A percentile compares a stretch with the other conserved stretches of the same genome.
Evolutionary conservation across 306 rosid species (phyloP).

Genomic region (Gillenia trifoliata): DNA sequence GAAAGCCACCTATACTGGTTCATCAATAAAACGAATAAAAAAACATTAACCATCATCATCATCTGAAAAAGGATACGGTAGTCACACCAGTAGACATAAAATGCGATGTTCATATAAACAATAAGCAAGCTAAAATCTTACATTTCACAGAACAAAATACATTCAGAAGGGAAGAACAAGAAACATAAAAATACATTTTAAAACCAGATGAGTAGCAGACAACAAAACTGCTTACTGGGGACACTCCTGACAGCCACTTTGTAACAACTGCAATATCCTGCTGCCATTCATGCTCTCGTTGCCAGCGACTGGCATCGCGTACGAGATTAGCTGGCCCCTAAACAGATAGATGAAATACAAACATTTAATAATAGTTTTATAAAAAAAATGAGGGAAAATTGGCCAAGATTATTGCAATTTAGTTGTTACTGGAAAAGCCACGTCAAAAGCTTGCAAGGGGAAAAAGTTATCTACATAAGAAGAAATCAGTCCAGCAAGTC

Average conservation of each 20-base stretch:
- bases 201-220: conserved; percentile 15
- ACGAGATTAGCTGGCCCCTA: conserved; percentile 91
- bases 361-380: not conserved
- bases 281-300: conserved; percentile 93
- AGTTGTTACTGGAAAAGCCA: not conserved
- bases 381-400: not conserved
- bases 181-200: too few species aligned
- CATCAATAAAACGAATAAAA: conserved; percentile 18
- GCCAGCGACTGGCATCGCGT: conserved; percentile 88
- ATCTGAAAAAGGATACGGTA: conserved; percentile 10
- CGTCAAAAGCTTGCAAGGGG: not conserved
- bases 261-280: conserved; percentile 99
- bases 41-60: conserved; percentile 11
- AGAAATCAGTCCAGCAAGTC: conserved; percentile 7
- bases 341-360: conserved; percentile 30
- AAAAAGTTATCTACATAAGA: conserved; percentile 9
- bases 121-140: not conserved
- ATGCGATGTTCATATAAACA: not conserved
- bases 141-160: not conserved
- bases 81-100: conserved; percentile 16
- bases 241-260: conserved; percentile 94
- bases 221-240: conserved; percentile 58
- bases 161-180: not conserved
- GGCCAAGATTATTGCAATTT: not conserved
- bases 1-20: conserved; percentile 99